Evolutionary conservation across 108 stramenopile genomes (phyloP).

Genomic region (Fragilaria crotonensis): DNA sequence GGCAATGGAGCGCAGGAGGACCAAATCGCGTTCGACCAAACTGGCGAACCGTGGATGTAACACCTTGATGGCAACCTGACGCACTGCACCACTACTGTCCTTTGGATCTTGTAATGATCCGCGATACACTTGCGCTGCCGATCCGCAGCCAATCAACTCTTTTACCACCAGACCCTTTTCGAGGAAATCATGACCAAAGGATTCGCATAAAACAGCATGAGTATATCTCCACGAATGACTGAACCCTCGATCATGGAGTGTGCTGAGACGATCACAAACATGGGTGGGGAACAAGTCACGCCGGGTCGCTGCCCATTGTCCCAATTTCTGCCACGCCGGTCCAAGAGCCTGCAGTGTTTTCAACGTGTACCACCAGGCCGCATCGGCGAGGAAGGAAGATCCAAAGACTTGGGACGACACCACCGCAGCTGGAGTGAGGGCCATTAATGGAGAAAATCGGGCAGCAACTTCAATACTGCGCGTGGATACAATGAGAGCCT

Average conservation of each 20-base stretch:
- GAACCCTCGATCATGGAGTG: conserved; percentile 54
- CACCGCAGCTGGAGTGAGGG: conserved; percentile 56
- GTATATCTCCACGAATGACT: conserved; percentile 70
- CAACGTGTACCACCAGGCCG: conserved; percentile 64
- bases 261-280: conserved; percentile 59
- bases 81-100: conserved; percentile 7
- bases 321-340: conserved; percentile 78
- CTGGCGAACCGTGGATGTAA: conserved; percentile 65
- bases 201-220: conserved; percentile 38
- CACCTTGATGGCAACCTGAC: conserved; percentile 75
- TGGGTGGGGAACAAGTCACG: conserved; percentile 76
- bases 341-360: conserved; percentile 64
- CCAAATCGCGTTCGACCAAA: conserved; percentile 62
- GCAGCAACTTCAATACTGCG: conserved; percentile 50
- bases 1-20: conserved; percentile 59
- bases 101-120: conserved; percentile 49
- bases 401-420: conserved; percentile 19
- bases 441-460: conserved; percentile 52
- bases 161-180: conserved; percentile 38
- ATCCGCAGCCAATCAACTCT: conserved; percentile 74
- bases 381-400: conserved; percentile 4
- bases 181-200: conserved; percentile 70
- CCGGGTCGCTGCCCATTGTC: conserved; percentile 85
- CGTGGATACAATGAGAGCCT: conserved; percentile 15
- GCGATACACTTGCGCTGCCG: conserved; percentile 85